phyloP scores from a whole-genome alignment of 1,284 basidiomycete genomes.

The Ganoderma lingzhi region DNA sequence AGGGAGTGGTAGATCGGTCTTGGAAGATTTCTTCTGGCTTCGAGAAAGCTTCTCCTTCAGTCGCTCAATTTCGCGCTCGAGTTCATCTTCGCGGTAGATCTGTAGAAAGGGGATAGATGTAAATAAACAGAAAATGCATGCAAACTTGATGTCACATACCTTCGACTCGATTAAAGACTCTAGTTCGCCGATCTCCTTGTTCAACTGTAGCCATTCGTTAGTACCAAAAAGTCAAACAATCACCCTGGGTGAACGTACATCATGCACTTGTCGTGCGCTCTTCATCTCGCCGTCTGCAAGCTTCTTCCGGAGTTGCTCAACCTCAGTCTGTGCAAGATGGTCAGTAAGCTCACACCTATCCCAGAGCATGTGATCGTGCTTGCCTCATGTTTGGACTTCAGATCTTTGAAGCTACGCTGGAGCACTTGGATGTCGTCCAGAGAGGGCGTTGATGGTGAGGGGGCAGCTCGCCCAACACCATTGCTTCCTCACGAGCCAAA shows the following conservation, averaged over 20 bases:
- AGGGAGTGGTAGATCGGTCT: conserved; percentile 50
- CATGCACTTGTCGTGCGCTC: conserved; percentile 71
- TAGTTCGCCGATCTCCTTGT: conserved; percentile 91
- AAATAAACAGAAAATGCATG: background rate
- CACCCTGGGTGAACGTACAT: conserved; percentile 54
- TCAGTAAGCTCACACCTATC: background rate
- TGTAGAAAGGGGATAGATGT: conserved; percentile 36
- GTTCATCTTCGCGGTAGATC: conserved; percentile 95
- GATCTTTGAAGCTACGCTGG: conserved; percentile 56
- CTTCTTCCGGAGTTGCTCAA: conserved; percentile 75
- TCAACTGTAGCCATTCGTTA: conserved; percentile 59
- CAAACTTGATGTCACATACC: conserved; percentile 49
- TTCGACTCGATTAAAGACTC: conserved; percentile 92
- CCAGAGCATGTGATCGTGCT: conserved; percentile 17
- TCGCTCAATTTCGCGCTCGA: conserved; percentile 85
- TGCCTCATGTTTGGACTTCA: conserved; percentile 64
- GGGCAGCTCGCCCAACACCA: conserved; percentile 44
- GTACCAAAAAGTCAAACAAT: background rate
- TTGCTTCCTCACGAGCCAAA: conserved; percentile 58
- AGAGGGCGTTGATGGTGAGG: conserved; percentile 33
- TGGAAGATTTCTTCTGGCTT: conserved; percentile 64
- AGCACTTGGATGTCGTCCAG: conserved; percentile 46
- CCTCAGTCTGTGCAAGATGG: conserved; percentile 56
- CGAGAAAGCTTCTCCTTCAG: conserved; percentile 74
- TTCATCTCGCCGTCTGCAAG: conserved; percentile 77